Conservation (phyloP, 345 rosid genomes). For the Heritiera littoralis region DNA sequence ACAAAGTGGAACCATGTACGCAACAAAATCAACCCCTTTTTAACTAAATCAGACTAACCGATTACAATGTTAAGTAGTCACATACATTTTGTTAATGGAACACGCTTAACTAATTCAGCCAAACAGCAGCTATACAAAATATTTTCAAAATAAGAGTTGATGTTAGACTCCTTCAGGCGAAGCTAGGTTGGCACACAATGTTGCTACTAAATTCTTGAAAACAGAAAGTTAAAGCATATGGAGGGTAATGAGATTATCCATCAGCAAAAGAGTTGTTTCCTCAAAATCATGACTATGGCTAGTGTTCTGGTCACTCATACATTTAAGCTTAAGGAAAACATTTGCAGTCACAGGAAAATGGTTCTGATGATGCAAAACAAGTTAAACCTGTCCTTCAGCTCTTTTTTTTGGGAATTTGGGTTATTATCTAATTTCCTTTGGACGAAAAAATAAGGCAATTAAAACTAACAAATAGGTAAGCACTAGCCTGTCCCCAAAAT, state of each 20-base stretch:
- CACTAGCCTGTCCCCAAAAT: neutral
- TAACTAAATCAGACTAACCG: neutral
- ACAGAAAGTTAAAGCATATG: neutral
- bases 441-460: neutral
- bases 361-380: neutral
- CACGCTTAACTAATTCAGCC: neutral
- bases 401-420: neutral
- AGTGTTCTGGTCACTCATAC: neutral
- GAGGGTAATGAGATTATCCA: neutral
- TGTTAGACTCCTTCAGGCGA: neutral
- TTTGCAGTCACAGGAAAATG: constrained; percentile 17
- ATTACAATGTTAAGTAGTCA: neutral
- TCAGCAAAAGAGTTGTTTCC: neutral
- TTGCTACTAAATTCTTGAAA: neutral
- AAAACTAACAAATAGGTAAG: neutral
- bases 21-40: constrained; percentile 2
- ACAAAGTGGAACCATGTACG: neutral
- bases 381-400: neutral
- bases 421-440: too few relatives aligned
- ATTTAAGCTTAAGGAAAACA: neutral
- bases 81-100: constrained; percentile 31
- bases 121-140: neutral
- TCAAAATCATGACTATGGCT: neutral
- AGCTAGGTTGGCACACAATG: neutral
- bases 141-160: neutral